Evolutionary conservation across 1,284 basidiomycete genomes (phyloP).

Genomic region (Cryptococcus sp.): DNA sequence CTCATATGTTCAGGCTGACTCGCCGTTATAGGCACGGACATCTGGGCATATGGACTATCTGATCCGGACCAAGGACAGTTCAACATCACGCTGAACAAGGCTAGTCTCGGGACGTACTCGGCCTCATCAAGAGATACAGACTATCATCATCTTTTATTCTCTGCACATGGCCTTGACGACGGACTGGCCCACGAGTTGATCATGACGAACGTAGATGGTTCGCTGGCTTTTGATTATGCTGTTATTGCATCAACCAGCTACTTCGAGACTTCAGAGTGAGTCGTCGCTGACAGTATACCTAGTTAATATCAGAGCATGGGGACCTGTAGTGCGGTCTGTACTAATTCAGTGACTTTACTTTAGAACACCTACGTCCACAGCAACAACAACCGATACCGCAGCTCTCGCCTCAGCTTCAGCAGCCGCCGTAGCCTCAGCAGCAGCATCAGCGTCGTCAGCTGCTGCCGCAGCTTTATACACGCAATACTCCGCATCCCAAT

Average conservation of each 20-base stretch:
- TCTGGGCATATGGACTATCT: constrained; percentile 31
- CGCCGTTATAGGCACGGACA: constrained; percentile 25
- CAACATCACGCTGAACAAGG: constrained; percentile 20
- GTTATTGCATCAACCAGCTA: constrained; percentile 6
- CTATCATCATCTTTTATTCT: constrained; percentile 24
- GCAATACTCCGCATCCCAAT: constrained; percentile 18
- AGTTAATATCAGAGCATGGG: not conserved
- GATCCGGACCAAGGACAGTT: constrained; percentile 26
- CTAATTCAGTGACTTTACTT: not conserved
- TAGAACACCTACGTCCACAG: not conserved
- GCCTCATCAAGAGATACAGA: constrained; percentile 12
- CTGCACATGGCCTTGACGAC: constrained; percentile 19
- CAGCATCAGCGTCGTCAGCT: constrained; percentile 8
- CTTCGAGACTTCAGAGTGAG: constrained; percentile 1
- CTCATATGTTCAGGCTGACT: too few species aligned
- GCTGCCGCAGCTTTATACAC: constrained; percentile 8
- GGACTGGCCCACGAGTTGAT: constrained; percentile 21
- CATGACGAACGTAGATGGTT: constrained; percentile 18
- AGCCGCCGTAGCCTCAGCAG: constrained; percentile 1
- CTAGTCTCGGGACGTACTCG: constrained; percentile 14
- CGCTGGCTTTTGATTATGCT: constrained; percentile 35
- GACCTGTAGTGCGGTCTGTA: not conserved
- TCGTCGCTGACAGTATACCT: not conserved
- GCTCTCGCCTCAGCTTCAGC: constrained; percentile 4
- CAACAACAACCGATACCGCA: not conserved